A percentile compares a stretch with the other conserved stretches of the same genome.
Evolutionary conservation across 2,329 filamentous ascomycete genomes (phyloP).

Genomic region (Colletotrichum sp.): DNA sequence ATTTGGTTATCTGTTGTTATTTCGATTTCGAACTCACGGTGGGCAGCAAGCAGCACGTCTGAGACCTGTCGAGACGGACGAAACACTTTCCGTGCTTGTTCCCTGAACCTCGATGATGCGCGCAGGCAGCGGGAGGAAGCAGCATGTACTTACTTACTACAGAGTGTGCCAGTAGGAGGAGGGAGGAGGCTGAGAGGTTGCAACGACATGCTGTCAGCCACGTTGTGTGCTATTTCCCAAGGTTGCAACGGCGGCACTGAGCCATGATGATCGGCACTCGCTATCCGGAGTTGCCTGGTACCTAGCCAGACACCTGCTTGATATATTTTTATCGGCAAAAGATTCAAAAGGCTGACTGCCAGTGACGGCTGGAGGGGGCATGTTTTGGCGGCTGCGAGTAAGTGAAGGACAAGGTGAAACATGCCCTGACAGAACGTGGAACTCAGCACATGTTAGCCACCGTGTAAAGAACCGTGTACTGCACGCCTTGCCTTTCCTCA

Average conservation of each 20-base stretch:
- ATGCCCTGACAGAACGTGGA: conserved; percentile 7
- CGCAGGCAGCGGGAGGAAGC: neutral
- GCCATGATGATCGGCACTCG: neutral
- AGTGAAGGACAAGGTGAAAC: neutral
- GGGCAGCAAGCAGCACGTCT: neutral
- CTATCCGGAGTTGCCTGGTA: neutral
- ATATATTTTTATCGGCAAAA: neutral
- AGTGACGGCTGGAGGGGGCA: neutral
- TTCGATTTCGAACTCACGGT: neutral
- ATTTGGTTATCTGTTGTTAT: neutral
- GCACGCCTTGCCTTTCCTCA: neutral
- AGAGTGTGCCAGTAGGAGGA: neutral
- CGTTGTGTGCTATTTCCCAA: neutral
- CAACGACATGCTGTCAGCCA: neutral
- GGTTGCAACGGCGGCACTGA: neutral
- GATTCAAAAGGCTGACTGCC: neutral
- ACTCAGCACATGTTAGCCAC: neutral
- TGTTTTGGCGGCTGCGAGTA: neutral
- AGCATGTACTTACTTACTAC: neutral
- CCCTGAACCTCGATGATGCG: neutral
- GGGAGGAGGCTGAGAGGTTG: neutral
- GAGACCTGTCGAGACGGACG: neutral
- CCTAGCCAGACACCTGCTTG: neutral
- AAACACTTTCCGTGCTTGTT: neutral
- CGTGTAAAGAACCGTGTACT: neutral